Base-by-base conservation (phyloP, 2,329 filamentous ascomycete species). In the Elsinoe perseae region DNA sequence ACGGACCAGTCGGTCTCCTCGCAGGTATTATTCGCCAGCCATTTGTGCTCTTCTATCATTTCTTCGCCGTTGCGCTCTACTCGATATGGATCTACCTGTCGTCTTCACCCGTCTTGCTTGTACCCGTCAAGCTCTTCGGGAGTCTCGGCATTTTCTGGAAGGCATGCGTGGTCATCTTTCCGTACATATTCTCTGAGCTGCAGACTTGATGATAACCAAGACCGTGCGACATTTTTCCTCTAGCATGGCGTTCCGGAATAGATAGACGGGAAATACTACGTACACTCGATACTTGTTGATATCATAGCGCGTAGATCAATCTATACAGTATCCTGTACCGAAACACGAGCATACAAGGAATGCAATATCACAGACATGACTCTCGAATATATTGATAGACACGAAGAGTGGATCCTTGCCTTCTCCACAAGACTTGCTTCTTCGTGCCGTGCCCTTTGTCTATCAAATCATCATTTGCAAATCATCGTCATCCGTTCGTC, bases 31-130 rank as follows among this genome's bases (percentile, higher is more conserved):
- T 95, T 62, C 80, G 84, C 50, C 80, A 84, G 55, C 93, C 93
- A 0, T 71, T 84, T 53, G 80, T 90, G 36, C 82, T 98, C 36
- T 84, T 93, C 64, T 87, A 86, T 69, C 93, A 98, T 72, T 98
- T 98, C 75, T 98, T 96, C 74, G 82, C 84, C 25, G 93, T 98
- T 28, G 93, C 93, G 2, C 83, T 97, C 63, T 80, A 95, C 62
- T 84, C 86, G 23, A 89, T 97, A 62, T 95, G 87, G 86, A 72
- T 84, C n/a, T 67, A 74, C 42, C 71, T 84, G 61, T 75, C 63
- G 1, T 77, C 67, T 66, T 78, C 66, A 69, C 78, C 60, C 63
- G 55, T 69, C 1, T 64, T 71, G 56, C 61, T 66, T 27, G 61
- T 69, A 38, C 75, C 75, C 3, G 65, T 74, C 34, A 66, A 69